Evolutionary conservation across 2,329 filamentous ascomycete species (phyloP), one percentile per base, ranked within the genome.

Genomic region (Ceratocystis destructans): DNA sequence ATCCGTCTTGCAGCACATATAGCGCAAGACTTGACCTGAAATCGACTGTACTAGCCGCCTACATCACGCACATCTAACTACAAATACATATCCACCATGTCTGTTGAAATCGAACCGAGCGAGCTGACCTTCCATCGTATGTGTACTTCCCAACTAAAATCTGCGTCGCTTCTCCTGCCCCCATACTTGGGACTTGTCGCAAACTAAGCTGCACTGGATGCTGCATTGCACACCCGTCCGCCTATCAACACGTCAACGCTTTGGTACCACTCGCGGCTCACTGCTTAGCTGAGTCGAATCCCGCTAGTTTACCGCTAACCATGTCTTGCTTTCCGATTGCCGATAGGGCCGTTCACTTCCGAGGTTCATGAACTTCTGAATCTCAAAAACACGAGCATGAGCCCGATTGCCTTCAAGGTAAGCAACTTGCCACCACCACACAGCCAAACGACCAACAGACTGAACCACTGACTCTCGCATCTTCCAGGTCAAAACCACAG

Each of bases 111-210:
- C 75, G 87, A 94, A 73, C 94, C 93, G 68, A 77, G 84, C 71
- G 94, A 97, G 83, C 86, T 99, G 75, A 89, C 86, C 79, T 99
- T 99, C 80, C 88, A 87, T 78, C 89, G 94, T 97, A 82, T 74
- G 88, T 82, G 37, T 69, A 71, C 64, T 62, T 69, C 37, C 31
- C 44, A 7, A n/a, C 25, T 31, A 4, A 37, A 59, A 15, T 64
- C 41, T 33, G 55, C 55, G 55, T 62, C 61, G 33, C 25, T 46
- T 62, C 55, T 66, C 62, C 63, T 65, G 1, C 20, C 31, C n/a
- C 25, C 20, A 65, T 65, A 44, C 20, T 59, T 12, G 15, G 17
- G 25, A 22, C 31, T 64, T 64, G 64, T 65, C 50, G 50, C 50
- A 57, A 50, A 57, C 31, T 12, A 61, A 20, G 20, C 8, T 7